phyloP scores from a whole-genome alignment of 2,329 filamentous ascomycete genomes.

The Clarireedia hainanense region DNA sequence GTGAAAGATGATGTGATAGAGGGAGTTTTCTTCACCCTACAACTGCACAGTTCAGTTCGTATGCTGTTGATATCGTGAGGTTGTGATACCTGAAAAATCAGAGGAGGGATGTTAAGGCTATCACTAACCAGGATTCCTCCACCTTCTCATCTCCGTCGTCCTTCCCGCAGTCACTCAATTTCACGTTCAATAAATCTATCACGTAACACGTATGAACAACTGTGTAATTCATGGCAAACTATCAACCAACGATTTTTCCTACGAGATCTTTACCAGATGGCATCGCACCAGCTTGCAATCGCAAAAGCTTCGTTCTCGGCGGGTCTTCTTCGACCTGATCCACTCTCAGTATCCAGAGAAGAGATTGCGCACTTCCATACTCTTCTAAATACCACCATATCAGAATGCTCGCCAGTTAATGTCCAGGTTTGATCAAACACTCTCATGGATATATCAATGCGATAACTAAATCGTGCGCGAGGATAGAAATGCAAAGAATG shows the following conservation, averaged over 20 bases:
- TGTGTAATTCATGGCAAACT: background rate
- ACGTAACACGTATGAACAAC: background rate
- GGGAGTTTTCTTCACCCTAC: no score
- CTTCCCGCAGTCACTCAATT: no score
- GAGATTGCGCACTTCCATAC: conserved; percentile 63
- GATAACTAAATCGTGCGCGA: conserved; percentile 33
- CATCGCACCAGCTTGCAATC: conserved; percentile 64
- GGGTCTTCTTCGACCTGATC: conserved; percentile 65
- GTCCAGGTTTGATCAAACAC: conserved; percentile 66
- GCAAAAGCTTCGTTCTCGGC: conserved; percentile 73
- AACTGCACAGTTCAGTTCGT: no score
- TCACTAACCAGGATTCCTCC: no score
- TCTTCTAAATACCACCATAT: conserved; percentile 55
- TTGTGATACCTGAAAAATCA: no score
- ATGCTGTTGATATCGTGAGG: no score
- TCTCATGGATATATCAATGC: conserved; percentile 25
- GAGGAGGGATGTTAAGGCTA: no score
- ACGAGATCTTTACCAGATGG: conserved; percentile 38
- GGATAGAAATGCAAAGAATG: conserved; percentile 80
- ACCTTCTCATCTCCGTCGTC: background rate
- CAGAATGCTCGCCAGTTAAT: conserved; percentile 69
- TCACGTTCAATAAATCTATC: no score
- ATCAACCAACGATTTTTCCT: background rate
- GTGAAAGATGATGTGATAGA: background rate
- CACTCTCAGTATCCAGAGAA: conserved; percentile 58